Conservation (phyloP, 495 filamentous ascomycete species). For the Penicillium bialowiezense region DNA sequence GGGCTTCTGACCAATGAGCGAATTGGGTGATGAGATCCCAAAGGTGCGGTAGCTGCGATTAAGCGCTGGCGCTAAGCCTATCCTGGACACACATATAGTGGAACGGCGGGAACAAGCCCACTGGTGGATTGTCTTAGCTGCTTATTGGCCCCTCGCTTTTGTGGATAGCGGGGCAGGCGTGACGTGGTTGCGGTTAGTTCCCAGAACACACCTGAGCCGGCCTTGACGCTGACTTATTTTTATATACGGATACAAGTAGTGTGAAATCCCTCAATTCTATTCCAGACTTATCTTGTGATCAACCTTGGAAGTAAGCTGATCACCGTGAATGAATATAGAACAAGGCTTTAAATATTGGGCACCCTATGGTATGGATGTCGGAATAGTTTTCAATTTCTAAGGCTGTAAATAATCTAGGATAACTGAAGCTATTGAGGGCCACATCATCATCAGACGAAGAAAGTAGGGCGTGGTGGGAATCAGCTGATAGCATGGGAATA, state of each 20-base stretch:
- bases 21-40: background rate
- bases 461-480: too few species aligned
- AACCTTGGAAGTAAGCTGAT: too few species aligned
- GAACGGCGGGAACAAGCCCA: slow-evolving; percentile 14
- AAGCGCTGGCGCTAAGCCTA: background rate
- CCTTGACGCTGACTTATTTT: background rate
- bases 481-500: too few species aligned
- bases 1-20: background rate
- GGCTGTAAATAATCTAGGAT: too few species aligned
- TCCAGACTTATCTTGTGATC: too few species aligned
- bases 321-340: too few species aligned
- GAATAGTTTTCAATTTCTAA: too few species aligned
- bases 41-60: background rate
- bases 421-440: too few species aligned
- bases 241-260: background rate
- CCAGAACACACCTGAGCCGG: background rate
- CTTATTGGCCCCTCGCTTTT: background rate
- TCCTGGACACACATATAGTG: background rate
- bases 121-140: background rate
- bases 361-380: too few species aligned
- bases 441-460: too few species aligned
- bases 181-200: background rate
- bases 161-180: background rate
- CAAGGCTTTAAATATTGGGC: too few species aligned
- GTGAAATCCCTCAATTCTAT: too few species aligned